Conservation (phyloP, 2,329 filamentous ascomycete genomes). For the Pseudogymnoascus sp. region DNA sequence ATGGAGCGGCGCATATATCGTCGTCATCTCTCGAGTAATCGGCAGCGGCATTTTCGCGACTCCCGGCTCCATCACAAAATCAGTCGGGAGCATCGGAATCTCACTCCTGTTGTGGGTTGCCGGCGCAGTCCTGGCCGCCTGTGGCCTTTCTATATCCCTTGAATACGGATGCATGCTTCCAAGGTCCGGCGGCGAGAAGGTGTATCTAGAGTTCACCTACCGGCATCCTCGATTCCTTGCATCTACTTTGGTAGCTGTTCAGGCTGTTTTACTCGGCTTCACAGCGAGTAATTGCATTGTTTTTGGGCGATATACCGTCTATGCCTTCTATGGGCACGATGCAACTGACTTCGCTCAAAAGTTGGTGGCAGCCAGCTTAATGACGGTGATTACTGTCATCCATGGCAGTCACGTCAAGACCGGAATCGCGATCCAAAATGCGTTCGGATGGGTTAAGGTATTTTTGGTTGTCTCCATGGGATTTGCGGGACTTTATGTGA, state of each 20-base stretch:
- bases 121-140: constrained; percentile 38
- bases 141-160: constrained; percentile 38
- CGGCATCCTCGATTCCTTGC: constrained; percentile 44
- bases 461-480: constrained; percentile 55
- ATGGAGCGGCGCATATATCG: constrained; percentile 24
- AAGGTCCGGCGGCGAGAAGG: constrained; percentile 43
- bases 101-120: constrained; percentile 48
- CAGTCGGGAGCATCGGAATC: constrained; percentile 56
- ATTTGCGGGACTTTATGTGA: constrained; percentile 51
- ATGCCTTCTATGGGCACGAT: constrained; percentile 33
- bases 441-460: constrained; percentile 58
- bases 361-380: constrained; percentile 39
- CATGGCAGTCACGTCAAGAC: constrained; percentile 51
- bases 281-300: constrained; percentile 46
- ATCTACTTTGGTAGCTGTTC: constrained; percentile 45
- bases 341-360: constrained; percentile 40
- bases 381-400: constrained; percentile 50
- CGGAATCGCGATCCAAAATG: constrained; percentile 54
- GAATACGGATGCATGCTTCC: constrained; percentile 42
- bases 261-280: constrained; percentile 44
- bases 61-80: constrained; percentile 59
- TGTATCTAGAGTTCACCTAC: constrained; percentile 48
- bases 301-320: constrained; percentile 44
- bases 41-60: constrained; percentile 26
- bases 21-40: constrained; percentile 25